Evolutionary conservation across 1,284 basidiomycete genomes (phyloP), one percentile per base, ranked within the genome.

Genomic region (Hymenochaete sp.): DNA sequence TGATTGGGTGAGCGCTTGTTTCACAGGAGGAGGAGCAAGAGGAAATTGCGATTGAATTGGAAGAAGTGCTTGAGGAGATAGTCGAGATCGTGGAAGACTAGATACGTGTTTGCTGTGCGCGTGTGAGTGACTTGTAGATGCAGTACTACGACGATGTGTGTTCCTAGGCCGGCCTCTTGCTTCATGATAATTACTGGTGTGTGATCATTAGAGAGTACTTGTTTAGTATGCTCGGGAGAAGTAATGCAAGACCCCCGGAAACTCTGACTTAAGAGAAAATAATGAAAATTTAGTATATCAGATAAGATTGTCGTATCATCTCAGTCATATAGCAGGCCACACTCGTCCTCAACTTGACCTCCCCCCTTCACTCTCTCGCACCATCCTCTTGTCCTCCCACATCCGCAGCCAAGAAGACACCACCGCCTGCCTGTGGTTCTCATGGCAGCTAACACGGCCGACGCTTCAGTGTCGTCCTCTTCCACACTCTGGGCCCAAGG

Each of bases 41-140:
- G 64, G 85, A 84, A 64, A 88, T 93, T 51, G 87, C 91, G 62
- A 84, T 93, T 45, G 88, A 85, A 84, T 68, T 91, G 48, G 90
- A 95, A 59, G 92, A 93, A 63, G 77, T 92, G 44, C 76, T 95
- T 56, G 90, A 93, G 58, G 89, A 93, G 71, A 78, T 73, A 31
- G 90, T 93, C 64, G 90, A 93, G 66, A 77, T 82, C 53, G 64
- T 87, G 32, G 67, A 50, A 31, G 48, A 50, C 19, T 49, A 49
- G 47, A 18, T 38, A 14, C 46, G 32, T 45, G 9, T n/a, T n/a
- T n/a, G n/a, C n/a, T n/a, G n/a, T n/a, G n/a, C n/a, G n/a, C n/a
- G n/a, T n/a, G 14, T 46, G 32, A n/a, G n/a, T 29, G 19, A 39
- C 39, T 10, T 42, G 32, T 16, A 44, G 47, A 38, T 35, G 32